phyloP scores from a whole-genome alignment of 768 basidiomycete genomes.

The Rhodosporidiobolus sp. region DNA sequence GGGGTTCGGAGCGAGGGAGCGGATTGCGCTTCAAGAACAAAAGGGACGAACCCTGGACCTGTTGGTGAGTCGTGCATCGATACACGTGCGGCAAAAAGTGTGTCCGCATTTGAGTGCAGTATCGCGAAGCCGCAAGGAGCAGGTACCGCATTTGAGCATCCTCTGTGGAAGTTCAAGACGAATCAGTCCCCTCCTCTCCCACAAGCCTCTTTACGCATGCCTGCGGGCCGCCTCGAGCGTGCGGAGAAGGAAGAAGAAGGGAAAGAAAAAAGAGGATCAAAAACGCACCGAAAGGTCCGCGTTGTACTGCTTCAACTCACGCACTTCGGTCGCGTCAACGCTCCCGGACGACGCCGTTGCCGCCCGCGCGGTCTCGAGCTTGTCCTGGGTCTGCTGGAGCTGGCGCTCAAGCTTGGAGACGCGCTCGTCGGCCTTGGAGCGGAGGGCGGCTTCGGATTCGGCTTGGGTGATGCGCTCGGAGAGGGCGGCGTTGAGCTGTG shows the following conservation, averaged over 20 bases:
- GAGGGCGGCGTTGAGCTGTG: constrained; percentile 45
- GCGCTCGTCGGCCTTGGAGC: constrained; percentile 47
- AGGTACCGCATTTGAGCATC: constrained; percentile 84
- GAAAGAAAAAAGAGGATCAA: background rate
- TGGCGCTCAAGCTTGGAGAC: constrained; percentile 46
- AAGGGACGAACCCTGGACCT: constrained; percentile 49
- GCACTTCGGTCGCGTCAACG: constrained; percentile 44
- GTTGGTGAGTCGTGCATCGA: constrained; percentile 81
- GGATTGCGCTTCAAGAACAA: no score
- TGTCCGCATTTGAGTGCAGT: constrained; percentile 37
- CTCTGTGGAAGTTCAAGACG: constrained; percentile 54
- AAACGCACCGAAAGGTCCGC: constrained; percentile 44
- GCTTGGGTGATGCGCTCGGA: constrained; percentile 45
- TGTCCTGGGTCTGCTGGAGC: constrained; percentile 45
- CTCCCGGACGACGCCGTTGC: constrained; percentile 41
- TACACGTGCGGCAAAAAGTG: constrained; percentile 53
- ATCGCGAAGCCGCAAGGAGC: constrained; percentile 53
- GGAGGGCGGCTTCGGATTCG: constrained; percentile 43
- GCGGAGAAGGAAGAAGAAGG: no score
- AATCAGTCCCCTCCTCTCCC: no score
- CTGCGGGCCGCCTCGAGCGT: no score
- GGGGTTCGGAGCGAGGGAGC: no score
- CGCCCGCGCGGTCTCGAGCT: constrained; percentile 37
- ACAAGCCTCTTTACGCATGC: no score
- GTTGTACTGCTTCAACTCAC: constrained; percentile 41